phyloP scores from a whole-genome alignment of 2,329 filamentous ascomycete genomes.

The Apiospora phragmitis region DNA sequence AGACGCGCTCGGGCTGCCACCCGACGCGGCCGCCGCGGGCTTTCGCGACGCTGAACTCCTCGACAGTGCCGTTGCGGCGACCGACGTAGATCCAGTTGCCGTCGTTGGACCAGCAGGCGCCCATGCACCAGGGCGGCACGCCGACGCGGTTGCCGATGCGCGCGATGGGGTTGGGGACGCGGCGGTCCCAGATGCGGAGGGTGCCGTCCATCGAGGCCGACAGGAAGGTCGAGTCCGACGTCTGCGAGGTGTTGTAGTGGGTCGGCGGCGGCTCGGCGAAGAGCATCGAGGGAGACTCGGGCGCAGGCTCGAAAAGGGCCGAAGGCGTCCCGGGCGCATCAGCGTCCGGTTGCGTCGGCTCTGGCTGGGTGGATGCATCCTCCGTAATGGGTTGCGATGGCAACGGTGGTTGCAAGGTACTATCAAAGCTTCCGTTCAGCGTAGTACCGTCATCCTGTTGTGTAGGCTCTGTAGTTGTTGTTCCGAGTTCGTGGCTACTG shows the following conservation, averaged over 20 bases:
- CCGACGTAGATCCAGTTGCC: conserved; percentile 95
- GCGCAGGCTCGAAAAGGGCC: conserved; percentile 19
- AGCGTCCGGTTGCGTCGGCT: conserved; percentile 9
- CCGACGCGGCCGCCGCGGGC: conserved; percentile 60
- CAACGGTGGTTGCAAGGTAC: conserved; percentile 9
- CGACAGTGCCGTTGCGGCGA: conserved; percentile 86
- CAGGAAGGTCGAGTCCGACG: conserved; percentile 79
- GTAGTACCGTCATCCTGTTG: conserved; percentile 16
- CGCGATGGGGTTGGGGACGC: conserved; percentile 74
- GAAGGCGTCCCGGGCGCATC: conserved; percentile 16
- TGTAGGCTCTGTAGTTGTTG: neutral
- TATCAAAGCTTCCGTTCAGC: conserved; percentile 9
- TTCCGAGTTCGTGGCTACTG: neutral
- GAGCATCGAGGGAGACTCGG: conserved; percentile 36
- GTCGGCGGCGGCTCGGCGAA: conserved; percentile 40
- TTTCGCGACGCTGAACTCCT: conserved; percentile 89
- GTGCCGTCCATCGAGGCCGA: conserved; percentile 86
- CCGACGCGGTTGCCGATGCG: conserved; percentile 72
- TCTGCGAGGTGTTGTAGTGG: conserved; percentile 55
- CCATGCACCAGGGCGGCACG: conserved; percentile 96
- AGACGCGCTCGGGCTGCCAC: conserved; percentile 72
- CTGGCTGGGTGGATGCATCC: conserved; percentile 20
- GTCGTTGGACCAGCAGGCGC: conserved; percentile 92
- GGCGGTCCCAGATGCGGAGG: conserved; percentile 89
- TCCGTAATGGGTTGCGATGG: conserved; percentile 10